Evolutionary conservation across 2,329 filamentous ascomycete species (phyloP).

Genomic region (Diplodia corticola): DNA sequence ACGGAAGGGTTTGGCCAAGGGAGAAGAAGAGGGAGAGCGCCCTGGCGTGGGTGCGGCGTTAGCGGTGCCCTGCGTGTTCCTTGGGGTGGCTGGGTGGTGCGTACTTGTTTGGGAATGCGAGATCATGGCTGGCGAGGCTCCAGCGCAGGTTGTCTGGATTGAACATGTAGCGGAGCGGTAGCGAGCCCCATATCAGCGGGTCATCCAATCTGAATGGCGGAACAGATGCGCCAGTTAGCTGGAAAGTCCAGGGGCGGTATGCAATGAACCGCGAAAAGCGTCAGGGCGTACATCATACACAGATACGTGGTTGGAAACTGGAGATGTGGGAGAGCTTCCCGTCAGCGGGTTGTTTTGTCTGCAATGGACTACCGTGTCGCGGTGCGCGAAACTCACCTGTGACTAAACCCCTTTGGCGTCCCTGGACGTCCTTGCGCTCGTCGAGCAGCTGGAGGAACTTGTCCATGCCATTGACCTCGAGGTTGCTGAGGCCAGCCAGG

Average conservation of each 20-base stretch:
- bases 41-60: slow-evolving; percentile 45
- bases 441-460: slow-evolving; percentile 75
- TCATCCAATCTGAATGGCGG: slow-evolving; percentile 72
- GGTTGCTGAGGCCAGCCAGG: slow-evolving; percentile 69
- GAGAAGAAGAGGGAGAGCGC: slow-evolving; percentile 76
- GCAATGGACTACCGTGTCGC: neutral
- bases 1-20: slow-evolving; percentile 85
- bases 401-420: slow-evolving; percentile 73
- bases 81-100: slow-evolving; percentile 24
- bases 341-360: neutral
- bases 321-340: neutral
- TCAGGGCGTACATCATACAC: slow-evolving; percentile 62
- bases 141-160: slow-evolving; percentile 77
- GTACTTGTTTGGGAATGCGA: slow-evolving; percentile 87
- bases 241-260: neutral
- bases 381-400: slow-evolving; percentile 62
- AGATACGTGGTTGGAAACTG: slow-evolving; percentile 85
- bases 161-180: slow-evolving; percentile 73
- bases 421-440: slow-evolving; percentile 64
- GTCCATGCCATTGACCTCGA: slow-evolving; percentile 75
- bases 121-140: slow-evolving; percentile 89
- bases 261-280: slow-evolving; percentile 6
- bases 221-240: slow-evolving; percentile 28
- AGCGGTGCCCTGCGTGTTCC: neutral
- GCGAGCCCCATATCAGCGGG: slow-evolving; percentile 86